phyloP scores from a whole-genome alignment of 495 filamentous ascomycete species.

The Penicillium steckii region DNA sequence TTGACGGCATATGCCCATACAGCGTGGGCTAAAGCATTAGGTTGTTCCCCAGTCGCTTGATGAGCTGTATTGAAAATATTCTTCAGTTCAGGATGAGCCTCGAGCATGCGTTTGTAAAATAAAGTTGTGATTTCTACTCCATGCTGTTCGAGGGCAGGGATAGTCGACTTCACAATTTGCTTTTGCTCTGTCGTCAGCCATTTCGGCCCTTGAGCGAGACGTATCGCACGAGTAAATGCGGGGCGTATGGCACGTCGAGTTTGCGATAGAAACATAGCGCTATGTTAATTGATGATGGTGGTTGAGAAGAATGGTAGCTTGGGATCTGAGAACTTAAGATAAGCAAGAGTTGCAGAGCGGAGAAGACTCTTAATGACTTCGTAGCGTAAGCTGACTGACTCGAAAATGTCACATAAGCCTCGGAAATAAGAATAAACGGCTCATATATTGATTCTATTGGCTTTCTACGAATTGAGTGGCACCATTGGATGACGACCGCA shows the following conservation, averaged over 20 bases:
- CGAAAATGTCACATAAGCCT: no score
- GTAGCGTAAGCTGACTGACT: no score
- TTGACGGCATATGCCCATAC: constrained; percentile 63
- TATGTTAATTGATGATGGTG: no score
- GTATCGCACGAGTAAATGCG: background rate
- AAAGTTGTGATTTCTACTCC: constrained; percentile 56
- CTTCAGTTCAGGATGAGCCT: constrained; percentile 52
- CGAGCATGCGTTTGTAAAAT: constrained; percentile 62
- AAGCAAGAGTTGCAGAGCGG: no score
- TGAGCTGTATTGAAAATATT: constrained; percentile 63
- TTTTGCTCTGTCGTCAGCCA: constrained; percentile 19
- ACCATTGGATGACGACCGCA: no score
- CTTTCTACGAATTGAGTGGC: no score
- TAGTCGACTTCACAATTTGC: constrained; percentile 24
- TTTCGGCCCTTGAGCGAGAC: background rate
- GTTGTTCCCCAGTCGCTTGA: constrained; percentile 57
- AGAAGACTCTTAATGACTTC: no score
- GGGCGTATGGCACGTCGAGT: background rate
- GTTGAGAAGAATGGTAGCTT: no score
- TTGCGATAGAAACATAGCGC: background rate
- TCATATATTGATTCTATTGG: no score
- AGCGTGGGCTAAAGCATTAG: constrained; percentile 58
- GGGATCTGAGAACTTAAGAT: no score
- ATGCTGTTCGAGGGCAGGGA: constrained; percentile 57
- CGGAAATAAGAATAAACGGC: no score